Evolutionary conservation across 2,329 filamentous ascomycete genomes (phyloP), one percentile per base, ranked within the genome.

Genomic region (Geosmithia morbida): DNA sequence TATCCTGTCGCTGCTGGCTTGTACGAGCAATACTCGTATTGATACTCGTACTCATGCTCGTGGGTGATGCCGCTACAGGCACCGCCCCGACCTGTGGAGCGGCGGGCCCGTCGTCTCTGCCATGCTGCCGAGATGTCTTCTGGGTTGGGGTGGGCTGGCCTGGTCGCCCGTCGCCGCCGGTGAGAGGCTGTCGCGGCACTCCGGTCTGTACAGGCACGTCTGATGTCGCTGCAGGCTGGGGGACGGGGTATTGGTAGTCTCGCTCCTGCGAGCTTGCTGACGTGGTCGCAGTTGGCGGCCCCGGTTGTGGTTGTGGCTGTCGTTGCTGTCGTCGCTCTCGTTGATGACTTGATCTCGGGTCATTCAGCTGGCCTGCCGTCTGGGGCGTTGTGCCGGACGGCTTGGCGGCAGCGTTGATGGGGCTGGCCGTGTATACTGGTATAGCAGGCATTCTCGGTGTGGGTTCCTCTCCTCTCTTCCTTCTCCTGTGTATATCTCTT

Each of bases 391-490:
- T 57, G 30, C 66, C 72, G 16, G 66, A 65, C 45, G 75, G 66
- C 61, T 77, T 79, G 49, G 70, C 64, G 39, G 73, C 70, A 54
- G 73, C 70, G 54, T 66, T 73, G 59, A 81, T 78, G 43, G 78
- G 77, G 58, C 74, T 78, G 48, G 72, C 61, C 37, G 69, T 72
- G 60, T 79, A 77, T 41, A 81, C 70, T 44, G 71, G 74, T 51
- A 82, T 72, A n/a, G 76, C 70, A 45, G 77, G 68, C 77, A 81
- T 81, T n/a, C 44, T 64, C 18, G n/a, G n/a, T n/a, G 29, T 30
- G 29, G 29, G 29, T 16, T 37, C 13, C 8, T 11, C 13, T 26
- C 16, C 1, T 26, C 7, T 20, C 20, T 13, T 13, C 3, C 16
- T 14, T 39, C 30, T 45, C 5, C 5, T 4, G 4, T 17, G 4